A percentile compares a stretch with the other conserved stretches of the same genome.
Evolutionary conservation across 257 asterid genomes (phyloP).

Genomic region (Gynochthodes officinalis): DNA sequence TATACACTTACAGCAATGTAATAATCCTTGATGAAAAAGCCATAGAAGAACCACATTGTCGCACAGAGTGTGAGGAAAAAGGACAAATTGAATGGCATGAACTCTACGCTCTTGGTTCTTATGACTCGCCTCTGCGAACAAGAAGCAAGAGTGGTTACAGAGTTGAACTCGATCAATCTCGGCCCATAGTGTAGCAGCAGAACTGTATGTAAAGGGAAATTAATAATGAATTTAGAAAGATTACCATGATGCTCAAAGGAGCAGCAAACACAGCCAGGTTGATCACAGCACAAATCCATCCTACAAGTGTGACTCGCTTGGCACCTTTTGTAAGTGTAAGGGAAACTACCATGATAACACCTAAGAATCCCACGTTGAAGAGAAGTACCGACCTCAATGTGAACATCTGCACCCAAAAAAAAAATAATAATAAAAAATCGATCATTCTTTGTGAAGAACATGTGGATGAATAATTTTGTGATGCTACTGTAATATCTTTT

Average conservation of each 20-base stretch:
- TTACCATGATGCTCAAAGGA: constrained; percentile 73
- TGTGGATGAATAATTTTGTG: too few relatives aligned
- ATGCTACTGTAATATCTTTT: too few relatives aligned
- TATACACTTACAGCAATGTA: constrained; percentile 60
- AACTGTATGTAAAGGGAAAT: too few relatives aligned
- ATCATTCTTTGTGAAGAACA: background rate
- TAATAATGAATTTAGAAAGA: too few relatives aligned
- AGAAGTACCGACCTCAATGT: constrained; percentile 31
- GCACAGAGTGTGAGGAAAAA: constrained; percentile 63
- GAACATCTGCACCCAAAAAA: constrained; percentile 33
- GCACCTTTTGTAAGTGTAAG: constrained; percentile 33
- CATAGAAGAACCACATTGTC: constrained; percentile 66
- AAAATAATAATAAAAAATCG: background rate
- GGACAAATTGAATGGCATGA: constrained; percentile 64
- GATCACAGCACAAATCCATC: constrained; percentile 63
- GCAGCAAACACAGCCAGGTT: constrained; percentile 71
- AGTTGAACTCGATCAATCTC: too few relatives aligned
- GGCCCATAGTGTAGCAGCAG: too few relatives aligned
- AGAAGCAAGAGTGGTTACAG: background rate
- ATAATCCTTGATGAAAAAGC: constrained; percentile 52
- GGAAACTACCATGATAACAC: constrained; percentile 36
- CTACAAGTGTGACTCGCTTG: constrained; percentile 43
- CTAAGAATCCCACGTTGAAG: constrained; percentile 51
- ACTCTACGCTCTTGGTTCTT: constrained; percentile 64
- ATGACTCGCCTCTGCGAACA: constrained; percentile 49